phyloP scores from a whole-genome alignment of 306 rosid species.

The Quercus aquifolioides region DNA sequence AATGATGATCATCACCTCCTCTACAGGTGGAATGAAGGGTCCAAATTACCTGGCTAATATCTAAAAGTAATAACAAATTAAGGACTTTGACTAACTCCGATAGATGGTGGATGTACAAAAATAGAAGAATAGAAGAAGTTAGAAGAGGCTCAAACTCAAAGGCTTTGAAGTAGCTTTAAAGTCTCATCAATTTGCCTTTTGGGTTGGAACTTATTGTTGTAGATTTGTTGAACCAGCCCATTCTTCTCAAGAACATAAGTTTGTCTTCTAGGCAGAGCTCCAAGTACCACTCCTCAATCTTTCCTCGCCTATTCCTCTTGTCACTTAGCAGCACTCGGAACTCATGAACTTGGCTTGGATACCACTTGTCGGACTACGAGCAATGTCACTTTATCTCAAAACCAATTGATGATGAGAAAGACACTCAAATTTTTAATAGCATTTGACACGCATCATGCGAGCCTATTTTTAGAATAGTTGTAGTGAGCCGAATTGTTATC shows the following conservation, averaged over 20 bases:
- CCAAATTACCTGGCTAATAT: slow-evolving; percentile 21
- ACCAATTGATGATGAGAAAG: too few relatives aligned
- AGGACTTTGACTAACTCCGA: neutral
- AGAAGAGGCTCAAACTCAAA: slow-evolving; percentile 29
- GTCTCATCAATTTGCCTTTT: slow-evolving; percentile 95
- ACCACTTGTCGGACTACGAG: too few relatives aligned
- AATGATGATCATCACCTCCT: slow-evolving; percentile 1
- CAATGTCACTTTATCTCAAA: too few relatives aligned
- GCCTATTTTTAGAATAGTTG: too few relatives aligned
- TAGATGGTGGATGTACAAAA: slow-evolving; percentile 1
- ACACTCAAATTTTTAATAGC: too few relatives aligned
- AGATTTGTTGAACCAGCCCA: slow-evolving; percentile 87
- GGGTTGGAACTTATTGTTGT: slow-evolving; percentile 97
- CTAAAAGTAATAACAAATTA: slow-evolving; percentile 18
- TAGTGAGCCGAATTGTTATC: too few relatives aligned
- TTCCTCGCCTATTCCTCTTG: slow-evolving; percentile 86
- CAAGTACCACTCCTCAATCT: slow-evolving; percentile 94
- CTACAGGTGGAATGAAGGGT: slow-evolving; percentile 12
- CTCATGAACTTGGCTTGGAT: too few relatives aligned
- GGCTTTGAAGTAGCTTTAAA: slow-evolving; percentile 73
- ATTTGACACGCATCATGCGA: accelerated
- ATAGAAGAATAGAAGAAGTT: neutral
- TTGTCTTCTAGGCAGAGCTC: slow-evolving; percentile 92
- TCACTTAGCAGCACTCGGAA: slow-evolving; percentile 41
- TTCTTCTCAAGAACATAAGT: slow-evolving; percentile 90